phyloP scores from a whole-genome alignment of 257 asterid species.

The Solanum pinnatisectum region DNA sequence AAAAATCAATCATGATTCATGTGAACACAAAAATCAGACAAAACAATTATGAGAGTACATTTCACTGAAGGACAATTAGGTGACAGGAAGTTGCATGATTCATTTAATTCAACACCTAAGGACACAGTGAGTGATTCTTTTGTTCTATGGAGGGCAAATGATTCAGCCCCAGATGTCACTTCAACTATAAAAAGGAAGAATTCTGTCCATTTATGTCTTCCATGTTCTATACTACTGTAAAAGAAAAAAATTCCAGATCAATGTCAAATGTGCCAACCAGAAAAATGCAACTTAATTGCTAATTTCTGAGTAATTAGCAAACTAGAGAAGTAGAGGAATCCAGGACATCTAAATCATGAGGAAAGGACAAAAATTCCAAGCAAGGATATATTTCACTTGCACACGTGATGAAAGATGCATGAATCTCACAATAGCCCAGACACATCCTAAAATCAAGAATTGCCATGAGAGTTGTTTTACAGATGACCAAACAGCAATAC shows the following conservation, averaged over 20 bases:
- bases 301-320: not conserved
- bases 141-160: constrained; percentile 10
- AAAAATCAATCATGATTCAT: constrained; percentile 2
- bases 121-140: constrained; percentile 9
- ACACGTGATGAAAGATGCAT: not conserved
- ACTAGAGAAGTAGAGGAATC: not conserved
- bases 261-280: not conserved
- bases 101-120: constrained; percentile 11
- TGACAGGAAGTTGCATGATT: not conserved
- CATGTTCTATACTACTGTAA: not conserved
- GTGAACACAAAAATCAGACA: constrained; percentile 4
- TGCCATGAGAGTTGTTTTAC: not conserved
- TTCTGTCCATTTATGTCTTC: not conserved
- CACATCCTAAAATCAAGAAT: not conserved
- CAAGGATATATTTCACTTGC: not conserved
- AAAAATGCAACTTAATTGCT: not conserved
- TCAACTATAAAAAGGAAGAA: constrained; percentile 1
- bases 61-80: not conserved
- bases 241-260: not conserved
- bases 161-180: constrained; percentile 11
- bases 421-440: not conserved
- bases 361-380: not conserved
- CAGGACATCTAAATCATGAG: not conserved
- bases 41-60: not conserved
- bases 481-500: not conserved